Evolutionary conservation across 176 grass and related monocot genomes (phyloP), one percentile per base, ranked within the genome.

Genomic region (Eremochloa ophiuroides): DNA sequence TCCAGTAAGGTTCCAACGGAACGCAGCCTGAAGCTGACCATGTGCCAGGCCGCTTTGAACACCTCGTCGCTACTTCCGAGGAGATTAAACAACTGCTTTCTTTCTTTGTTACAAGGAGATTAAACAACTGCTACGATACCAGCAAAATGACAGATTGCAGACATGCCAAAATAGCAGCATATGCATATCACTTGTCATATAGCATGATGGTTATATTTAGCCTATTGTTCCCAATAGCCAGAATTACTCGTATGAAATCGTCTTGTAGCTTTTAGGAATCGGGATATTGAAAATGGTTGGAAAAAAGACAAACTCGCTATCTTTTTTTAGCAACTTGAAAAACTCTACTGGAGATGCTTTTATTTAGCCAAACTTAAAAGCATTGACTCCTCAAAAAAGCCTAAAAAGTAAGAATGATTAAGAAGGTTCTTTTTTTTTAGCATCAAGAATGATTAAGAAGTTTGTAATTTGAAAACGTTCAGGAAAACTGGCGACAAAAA

Each of bases 31-130:
- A 62, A 50, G 53, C 15, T 22, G 75, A 50, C 17, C 82, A 58
- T 85, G 71, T 71, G 87, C 28, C 82, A 77, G 42, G 72, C 58
- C 43, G 80, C 25, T 71, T 85, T 76, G 66, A 59, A 64, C 68
- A 33, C 58, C 23, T 46, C 37, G 47, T 84, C 68, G 37, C 81
- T 15, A 33, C 31, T 26, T 41, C 43, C 78, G 4, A 77, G 55
- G 33, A 71, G 10, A 14, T 25, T 23, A 25, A 39, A 62, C 38
- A 68, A 59, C 9, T 20, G 34, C 35, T n/a, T 25, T 55, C 7
- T 10, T 51, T 50, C n/a, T n/a, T 55, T 22, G 20, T 55, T n/a
- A 55, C 7, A 55, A n/a, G 50, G 20, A 1, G 50, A n/a, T 55
- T 55, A 55, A 8, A 0, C 50, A 23, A 56, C 51, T n/a, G 22